Evolutionary conservation across 192 early-diverging fungal species (phyloP).

Genomic region (Gigaspora rosea): DNA sequence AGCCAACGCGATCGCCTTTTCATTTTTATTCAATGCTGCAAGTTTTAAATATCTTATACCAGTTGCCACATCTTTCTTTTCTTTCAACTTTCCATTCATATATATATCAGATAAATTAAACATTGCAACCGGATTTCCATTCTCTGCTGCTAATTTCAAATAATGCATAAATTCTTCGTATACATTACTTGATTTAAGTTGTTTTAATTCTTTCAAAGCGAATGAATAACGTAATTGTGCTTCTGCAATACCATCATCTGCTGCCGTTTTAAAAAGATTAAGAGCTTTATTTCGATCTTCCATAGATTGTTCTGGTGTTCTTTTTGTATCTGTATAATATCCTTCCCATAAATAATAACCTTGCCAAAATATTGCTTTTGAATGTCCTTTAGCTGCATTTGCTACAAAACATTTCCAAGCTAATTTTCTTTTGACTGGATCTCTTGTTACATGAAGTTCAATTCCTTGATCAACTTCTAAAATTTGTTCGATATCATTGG

Average conservation of each 20-base stretch:
- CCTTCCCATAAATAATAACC: constrained; percentile 26
- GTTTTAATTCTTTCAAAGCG: background rate
- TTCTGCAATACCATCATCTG: constrained; percentile 5
- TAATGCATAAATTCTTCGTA: background rate
- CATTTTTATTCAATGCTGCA: background rate
- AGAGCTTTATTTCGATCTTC: background rate
- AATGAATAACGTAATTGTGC: constrained; percentile 14
- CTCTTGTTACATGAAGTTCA: background rate
- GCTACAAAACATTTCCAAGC: constrained; percentile 5
- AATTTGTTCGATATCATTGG: background rate
- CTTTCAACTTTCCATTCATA: background rate
- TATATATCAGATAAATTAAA: background rate
- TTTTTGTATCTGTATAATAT: background rate
- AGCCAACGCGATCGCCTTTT: background rate
- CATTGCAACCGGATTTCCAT: background rate
- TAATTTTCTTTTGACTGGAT: background rate
- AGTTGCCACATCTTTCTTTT: background rate
- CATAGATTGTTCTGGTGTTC: no score
- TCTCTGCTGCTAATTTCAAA: background rate
- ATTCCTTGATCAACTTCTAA: background rate
- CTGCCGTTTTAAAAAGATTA: background rate
- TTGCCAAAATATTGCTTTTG: constrained; percentile 12
- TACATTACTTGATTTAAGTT: background rate
- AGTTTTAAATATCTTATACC: constrained; percentile 2
- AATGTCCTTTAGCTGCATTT: background rate